Base-by-base conservation (phyloP, 768 basidiomycete genomes). In the Tremella mesenterica region DNA sequence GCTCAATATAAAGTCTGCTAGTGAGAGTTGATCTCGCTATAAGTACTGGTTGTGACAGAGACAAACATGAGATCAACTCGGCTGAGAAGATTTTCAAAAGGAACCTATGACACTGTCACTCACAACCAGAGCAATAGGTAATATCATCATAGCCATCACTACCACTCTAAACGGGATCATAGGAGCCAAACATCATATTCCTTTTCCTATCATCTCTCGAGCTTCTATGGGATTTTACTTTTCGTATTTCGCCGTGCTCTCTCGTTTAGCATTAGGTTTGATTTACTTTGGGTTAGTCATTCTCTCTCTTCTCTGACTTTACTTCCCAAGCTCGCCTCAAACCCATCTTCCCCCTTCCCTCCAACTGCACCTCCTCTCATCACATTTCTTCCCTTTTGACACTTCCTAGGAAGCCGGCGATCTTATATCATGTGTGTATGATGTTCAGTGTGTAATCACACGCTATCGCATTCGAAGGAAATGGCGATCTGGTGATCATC, bases 211-310 rank as follows among this genome's bases (percentile, higher is more conserved):
- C 46, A 76, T 88, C n/a, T 86, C 84, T 60, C 78, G 88, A 14
- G 87, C 88, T 1, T 88, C 85, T 0, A 86, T 90, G 61, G 88
- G 89, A 1, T 90, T 88, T 75, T 90, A 85, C 82, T 80, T 90
- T 63, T 85, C 86, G 66, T 90, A 88, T 73, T 89, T 89, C 71
- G 82, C 81, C 53, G 85, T 91, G 43, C 69, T 89, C 53, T 86
- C 85, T 59, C 81, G 87, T 20, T 79, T 83, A 39, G 74, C 87
- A 18, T 79, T 90, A 21, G 78, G 85, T 31, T 80, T 88, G 79
- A 85, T 88, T 70, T 90, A 88, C 85, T 72, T 61, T 48, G 70
- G 65, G 64, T 67, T 30, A 34, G 66, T 58, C 25, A 0, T 0
- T 49, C 43, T 38, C 23, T 23, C 38, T 41, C 5, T 16, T 4